Evolutionary conservation across 73 alveolate species (phyloP), one percentile per base, ranked within the genome.

Genomic region (Stentor roeselii): DNA sequence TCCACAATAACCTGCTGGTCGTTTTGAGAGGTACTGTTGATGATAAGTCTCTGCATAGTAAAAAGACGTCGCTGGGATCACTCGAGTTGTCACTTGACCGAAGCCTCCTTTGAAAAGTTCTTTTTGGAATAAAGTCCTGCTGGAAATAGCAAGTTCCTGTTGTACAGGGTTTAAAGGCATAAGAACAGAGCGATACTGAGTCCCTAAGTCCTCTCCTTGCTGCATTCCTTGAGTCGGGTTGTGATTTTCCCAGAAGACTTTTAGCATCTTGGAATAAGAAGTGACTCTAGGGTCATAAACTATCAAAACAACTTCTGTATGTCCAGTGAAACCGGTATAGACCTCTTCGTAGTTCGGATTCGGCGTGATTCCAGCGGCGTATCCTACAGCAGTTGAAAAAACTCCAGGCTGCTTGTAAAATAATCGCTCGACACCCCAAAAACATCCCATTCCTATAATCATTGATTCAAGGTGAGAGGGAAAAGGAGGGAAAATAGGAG

Each of bases 181-280:
- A 15, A 82, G 4, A 21, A 59, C 59, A 3, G 83, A 39, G 4
- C 95, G 34, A 84, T 88, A 89, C 38, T 82, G 90, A n/a, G 93
- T 78, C 37, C 93, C 93, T 0, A 82, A 75, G 75, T 88, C 93
- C 2, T 61, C 83, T 39, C 87, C 93, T 76, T 90, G 91, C 76
- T 91, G 87, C 85, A 86, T 90, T 85, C 87, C 91, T 82, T 86
- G 89, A 3, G 97, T 92, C 59, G 97, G 93, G 60, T 90, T 95
- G 60, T 92, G 95, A 0, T 83, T 83, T 78, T 92, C 87, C 86
- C 84, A 90, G 84, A 67, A 90, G 75, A 80, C 59, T 11, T 86
- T 82, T 14, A 92, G 82, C n/a, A 86, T 37, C 41, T 86, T 83
- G 74, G 39, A 86, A 39, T 78, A 90, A 42, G 78, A 34, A 35